Percentiles rank a stretch among this genome's conserved stretches.
phyloP scores from a whole-genome alignment of 345 rosid genomes.

The Salix udensis region DNA sequence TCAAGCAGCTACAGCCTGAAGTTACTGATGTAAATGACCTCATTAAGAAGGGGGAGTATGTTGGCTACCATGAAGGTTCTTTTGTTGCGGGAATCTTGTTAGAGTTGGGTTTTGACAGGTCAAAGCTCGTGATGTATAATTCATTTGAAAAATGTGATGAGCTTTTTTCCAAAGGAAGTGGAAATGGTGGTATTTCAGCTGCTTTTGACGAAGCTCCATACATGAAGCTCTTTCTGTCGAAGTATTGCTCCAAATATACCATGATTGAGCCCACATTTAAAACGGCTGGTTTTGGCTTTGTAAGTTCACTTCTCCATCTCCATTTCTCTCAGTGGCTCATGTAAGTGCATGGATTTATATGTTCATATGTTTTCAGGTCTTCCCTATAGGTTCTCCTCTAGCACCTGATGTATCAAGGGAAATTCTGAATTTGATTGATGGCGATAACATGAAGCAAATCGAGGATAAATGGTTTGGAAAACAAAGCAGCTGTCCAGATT shows the following conservation, averaged over 20 bases:
- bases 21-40: slow-evolving; percentile 38
- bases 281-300: slow-evolving; percentile 16
- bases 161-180: slow-evolving; percentile 12
- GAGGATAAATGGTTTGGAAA: slow-evolving; percentile 14
- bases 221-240: slow-evolving; percentile 34
- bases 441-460: slow-evolving; percentile 14
- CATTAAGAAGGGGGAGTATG: slow-evolving; percentile 29
- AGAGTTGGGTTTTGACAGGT: slow-evolving; percentile 9
- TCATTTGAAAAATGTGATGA: slow-evolving; percentile 24
- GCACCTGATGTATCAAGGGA: slow-evolving; percentile 23
- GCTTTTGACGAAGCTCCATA: slow-evolving; percentile 46
- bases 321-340: background rate
- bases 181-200: slow-evolving; percentile 25
- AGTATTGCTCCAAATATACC: slow-evolving; percentile 24
- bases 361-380: slow-evolving; percentile 4
- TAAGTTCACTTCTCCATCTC: background rate
- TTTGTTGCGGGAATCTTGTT: slow-evolving; percentile 36
- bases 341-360: slow-evolving; percentile 4
- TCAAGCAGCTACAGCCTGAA: slow-evolving; percentile 48
- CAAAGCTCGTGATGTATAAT: slow-evolving; percentile 13
- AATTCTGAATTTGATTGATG: slow-evolving; percentile 14
- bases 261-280: slow-evolving; percentile 10
- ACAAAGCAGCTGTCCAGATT: background rate
- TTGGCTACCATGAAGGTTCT: slow-evolving; percentile 46
- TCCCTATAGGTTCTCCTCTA: slow-evolving; percentile 24